Conservation (phyloP, 2,329 filamentous ascomycete genomes). For the Ampelomyces quisqualis region DNA sequence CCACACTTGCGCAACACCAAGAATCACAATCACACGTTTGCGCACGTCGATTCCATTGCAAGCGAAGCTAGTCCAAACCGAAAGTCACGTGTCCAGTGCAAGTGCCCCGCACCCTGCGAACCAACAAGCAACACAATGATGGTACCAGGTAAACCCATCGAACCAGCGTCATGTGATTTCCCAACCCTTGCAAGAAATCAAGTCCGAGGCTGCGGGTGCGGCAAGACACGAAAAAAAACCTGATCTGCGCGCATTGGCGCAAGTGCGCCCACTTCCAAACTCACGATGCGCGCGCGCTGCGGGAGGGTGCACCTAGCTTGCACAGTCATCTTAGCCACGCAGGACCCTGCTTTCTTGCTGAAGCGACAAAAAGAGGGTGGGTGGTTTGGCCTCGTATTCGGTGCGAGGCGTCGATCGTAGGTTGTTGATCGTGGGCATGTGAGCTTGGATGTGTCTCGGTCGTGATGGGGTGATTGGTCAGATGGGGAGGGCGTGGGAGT, state of each 20-base stretch:
- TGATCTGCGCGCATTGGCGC: background rate
- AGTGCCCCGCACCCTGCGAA: no score
- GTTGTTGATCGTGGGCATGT: background rate
- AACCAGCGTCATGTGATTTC: no score
- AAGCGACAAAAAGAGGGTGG: background rate
- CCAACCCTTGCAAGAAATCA: no score
- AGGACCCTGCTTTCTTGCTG: background rate
- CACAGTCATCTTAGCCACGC: background rate
- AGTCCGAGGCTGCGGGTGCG: no score
- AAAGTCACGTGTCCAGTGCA: no score
- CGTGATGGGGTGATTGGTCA: slow-evolving; percentile 1
- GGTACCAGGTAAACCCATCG: no score
- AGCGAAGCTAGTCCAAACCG: no score
- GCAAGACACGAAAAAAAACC: no score
- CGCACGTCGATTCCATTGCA: background rate
- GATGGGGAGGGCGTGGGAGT: background rate
- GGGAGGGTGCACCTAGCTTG: background rate
- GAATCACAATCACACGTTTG: background rate
- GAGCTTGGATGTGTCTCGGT: no score
- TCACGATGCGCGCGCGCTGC: no score
- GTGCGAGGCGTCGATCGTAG: background rate
- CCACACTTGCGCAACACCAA: background rate
- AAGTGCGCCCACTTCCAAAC: no score
- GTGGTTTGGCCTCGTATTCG: background rate
- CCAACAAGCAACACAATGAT: no score